Evolutionary conservation across 495 filamentous ascomycete species (phyloP), one percentile per base, ranked within the genome.

Genomic region (Amphirosellinia nigrospora): DNA sequence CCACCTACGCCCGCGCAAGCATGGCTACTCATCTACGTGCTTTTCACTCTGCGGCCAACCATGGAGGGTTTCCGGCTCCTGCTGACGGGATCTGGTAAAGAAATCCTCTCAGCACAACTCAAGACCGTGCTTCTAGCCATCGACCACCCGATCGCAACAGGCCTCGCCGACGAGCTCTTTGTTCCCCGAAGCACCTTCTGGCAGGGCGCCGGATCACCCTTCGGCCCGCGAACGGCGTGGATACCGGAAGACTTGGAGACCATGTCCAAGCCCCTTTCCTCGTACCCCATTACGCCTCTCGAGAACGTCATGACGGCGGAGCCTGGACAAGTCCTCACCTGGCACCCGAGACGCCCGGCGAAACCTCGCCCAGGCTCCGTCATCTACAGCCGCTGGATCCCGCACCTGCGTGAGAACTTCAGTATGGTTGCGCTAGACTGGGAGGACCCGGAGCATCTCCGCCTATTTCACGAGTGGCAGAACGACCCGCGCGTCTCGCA

Each of bases 401-500:
- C 90, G 26, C 86, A 91, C 70, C 80, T 92, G 21, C 77, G 86
- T 52, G 87, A 91, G 80, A 86, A 85, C 68, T 92, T 91, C 72
- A 89, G 87, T 50, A 87, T 92, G 75, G 83, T 87, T 30, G 89
- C 86, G 23, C 82, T 92, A 0, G 85, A 92, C 71, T 86, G 82
- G 78, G 61, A 81, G 63, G 77, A 88, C 70, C 66, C 72, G 0
- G 81, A 83, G 66, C 89, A 92, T 68, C 74, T 91, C 62, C 75
- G 79, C 39, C 80, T 90, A 8, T 92, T 92, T 79, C 85, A 92
- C 76, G 81, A 70, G 28, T 92, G 89, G 89, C 89, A 91, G 76
- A 92, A 91, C 75, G 89, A 92, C 74, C 89, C 89, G 32, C 87
- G 89, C 39, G 89, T 92, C 5, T 89, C 89, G 13, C 84, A 87